Conservation (phyloP, 331 rosid species). For the Saraca asoca region DNA sequence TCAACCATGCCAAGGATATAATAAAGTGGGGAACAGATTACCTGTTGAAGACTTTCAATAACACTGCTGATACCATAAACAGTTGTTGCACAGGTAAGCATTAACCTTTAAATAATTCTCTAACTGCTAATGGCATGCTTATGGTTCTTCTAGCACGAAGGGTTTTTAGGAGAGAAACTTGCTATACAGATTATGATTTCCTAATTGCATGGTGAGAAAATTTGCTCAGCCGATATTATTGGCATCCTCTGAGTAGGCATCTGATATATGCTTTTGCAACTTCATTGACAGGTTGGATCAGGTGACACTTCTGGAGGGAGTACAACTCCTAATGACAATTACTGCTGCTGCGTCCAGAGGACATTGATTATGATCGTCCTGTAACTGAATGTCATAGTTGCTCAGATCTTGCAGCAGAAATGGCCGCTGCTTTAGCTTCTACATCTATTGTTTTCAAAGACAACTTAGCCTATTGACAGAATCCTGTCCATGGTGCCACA, state of each 20-base stretch:
- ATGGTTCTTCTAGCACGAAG: not conserved
- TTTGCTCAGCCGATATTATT: not conserved
- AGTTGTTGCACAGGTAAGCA: conserved; percentile 68
- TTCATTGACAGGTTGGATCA: conserved; percentile 64
- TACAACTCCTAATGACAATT: conserved; percentile 79
- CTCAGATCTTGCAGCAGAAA: too few relatives aligned
- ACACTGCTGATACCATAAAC: conserved; percentile 69
- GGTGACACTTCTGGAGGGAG: conserved; percentile 83
- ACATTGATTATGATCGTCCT: conserved; percentile 81
- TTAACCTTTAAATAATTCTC: not conserved
- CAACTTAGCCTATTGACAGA: too few relatives aligned
- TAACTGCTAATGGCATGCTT: not conserved
- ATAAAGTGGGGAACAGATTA: conserved; percentile 97
- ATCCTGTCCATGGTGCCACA: too few relatives aligned
- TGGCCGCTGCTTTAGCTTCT: too few relatives aligned
- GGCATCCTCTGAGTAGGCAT: conserved; percentile 5
- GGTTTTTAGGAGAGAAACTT: too few relatives aligned
- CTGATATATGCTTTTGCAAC: conserved; percentile 16
- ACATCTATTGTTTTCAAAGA: too few relatives aligned
- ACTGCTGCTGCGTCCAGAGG: conserved; percentile 99
- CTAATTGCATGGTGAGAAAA: conserved; percentile 8
- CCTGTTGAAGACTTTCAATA: conserved; percentile 86
- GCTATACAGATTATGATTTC: not conserved
- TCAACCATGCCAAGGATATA: conserved; percentile 74
- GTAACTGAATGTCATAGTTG: conserved; percentile 59